Evolutionary conservation across 2,329 filamentous ascomycete genomes (phyloP).

Genomic region (Xylariales sp.): DNA sequence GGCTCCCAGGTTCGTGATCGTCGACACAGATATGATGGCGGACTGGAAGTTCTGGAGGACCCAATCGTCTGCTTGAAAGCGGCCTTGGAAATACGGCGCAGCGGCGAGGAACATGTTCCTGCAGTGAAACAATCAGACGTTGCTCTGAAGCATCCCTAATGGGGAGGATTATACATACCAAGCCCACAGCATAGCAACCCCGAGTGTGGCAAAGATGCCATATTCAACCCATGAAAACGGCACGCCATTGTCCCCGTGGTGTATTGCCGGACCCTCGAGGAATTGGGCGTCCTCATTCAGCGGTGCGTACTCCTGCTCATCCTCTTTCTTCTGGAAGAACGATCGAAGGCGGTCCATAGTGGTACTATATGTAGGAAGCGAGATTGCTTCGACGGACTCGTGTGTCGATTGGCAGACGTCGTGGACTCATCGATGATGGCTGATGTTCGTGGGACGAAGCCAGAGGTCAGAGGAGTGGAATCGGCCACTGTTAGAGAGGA

Average conservation of each 20-base stretch:
- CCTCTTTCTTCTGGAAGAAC: constrained; percentile 28
- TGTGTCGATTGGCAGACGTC: too few relatives aligned
- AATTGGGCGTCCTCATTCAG: constrained; percentile 23
- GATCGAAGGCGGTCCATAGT: constrained; percentile 34
- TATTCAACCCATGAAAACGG: constrained; percentile 86
- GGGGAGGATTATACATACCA: constrained; percentile 56
- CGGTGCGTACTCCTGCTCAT: constrained; percentile 30
- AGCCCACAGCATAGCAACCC: constrained; percentile 94
- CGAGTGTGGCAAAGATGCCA: constrained; percentile 75
- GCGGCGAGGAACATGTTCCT: constrained; percentile 99
- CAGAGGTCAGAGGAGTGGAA: too few relatives aligned
- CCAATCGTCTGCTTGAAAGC: constrained; percentile 67
- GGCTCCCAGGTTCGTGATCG: constrained; percentile 71
- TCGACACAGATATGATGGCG: constrained; percentile 81
- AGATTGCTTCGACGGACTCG: too few relatives aligned
- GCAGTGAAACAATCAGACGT: constrained; percentile 8
- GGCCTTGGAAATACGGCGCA: constrained; percentile 83
- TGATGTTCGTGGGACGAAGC: too few relatives aligned
- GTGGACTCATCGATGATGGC: too few relatives aligned
- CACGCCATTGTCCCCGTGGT: constrained; percentile 32
- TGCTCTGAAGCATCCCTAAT: background rate
- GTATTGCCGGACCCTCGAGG: constrained; percentile 15
- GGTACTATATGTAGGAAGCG: background rate
- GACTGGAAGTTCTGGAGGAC: constrained; percentile 83
- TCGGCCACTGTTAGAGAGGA: too few relatives aligned